Conservation (phyloP, 1,284 basidiomycete species). For the Austroboletus niveus region DNA sequence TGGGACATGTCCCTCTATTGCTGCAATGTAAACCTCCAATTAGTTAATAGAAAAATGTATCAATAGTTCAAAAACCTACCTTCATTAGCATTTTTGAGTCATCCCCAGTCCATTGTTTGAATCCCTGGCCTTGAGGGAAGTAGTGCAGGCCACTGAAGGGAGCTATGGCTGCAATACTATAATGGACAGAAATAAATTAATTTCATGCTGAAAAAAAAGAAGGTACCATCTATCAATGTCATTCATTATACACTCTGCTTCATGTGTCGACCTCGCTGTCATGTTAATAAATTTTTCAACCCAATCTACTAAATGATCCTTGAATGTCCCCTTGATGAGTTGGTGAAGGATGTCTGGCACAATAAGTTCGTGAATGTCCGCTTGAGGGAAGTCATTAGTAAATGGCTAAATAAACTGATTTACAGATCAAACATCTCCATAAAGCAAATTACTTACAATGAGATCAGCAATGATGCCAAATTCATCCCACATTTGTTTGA, state of each 20-base stretch:
- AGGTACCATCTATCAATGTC: neutral
- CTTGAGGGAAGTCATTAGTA: slow-evolving; percentile 3
- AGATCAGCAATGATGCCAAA: neutral
- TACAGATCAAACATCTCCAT: too few relatives aligned
- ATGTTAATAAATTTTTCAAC: neutral
- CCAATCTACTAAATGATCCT: neutral
- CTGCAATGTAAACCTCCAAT: neutral
- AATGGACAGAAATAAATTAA: neutral
- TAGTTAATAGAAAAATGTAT: too few relatives aligned
- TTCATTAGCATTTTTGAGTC: too few relatives aligned
- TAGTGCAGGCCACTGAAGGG: too few relatives aligned
- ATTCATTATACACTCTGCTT: neutral
- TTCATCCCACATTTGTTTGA: neutral
- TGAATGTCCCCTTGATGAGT: neutral
- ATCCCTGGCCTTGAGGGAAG: too few relatives aligned
- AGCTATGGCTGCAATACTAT: too few relatives aligned
- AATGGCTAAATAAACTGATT: neutral
- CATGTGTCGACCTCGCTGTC: neutral
- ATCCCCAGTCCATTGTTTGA: too few relatives aligned
- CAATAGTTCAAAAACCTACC: too few relatives aligned
- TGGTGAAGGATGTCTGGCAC: slow-evolving; percentile 2
- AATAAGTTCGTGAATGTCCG: neutral
- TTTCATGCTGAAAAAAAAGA: neutral
- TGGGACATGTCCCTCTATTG: neutral
- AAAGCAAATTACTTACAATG: neutral